These are phyloP conservation scores for Talaromyces stipitatus DNA, from an alignment of 495 filamentous ascomycete genomes.

Conservation along the genomic window DNA sequence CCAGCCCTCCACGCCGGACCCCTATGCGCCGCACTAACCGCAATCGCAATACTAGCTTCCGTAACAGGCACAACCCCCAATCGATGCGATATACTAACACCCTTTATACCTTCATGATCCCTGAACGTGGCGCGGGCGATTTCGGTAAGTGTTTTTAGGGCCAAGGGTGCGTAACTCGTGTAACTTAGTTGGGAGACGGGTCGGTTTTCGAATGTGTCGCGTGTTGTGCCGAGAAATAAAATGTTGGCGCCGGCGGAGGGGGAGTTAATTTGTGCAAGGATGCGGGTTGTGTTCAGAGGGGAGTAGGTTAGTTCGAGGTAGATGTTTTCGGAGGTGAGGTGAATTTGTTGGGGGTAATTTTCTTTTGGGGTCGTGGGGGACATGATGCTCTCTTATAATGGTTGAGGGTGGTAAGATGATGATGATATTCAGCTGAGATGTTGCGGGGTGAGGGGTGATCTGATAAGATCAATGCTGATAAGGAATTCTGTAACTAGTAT, in stretches of 20 bases:
- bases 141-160: conserved; percentile 62
- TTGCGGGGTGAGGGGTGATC: neutral
- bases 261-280: conserved; percentile 62
- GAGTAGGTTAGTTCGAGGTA: conserved; percentile 49
- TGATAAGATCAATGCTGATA: neutral
- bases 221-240: conserved; percentile 81
- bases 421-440: neutral
- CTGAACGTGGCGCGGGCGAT: conserved; percentile 46
- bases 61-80: conserved; percentile 77
- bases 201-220: conserved; percentile 70
- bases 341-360: conserved; percentile 33
- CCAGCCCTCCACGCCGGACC: conserved; percentile 81
- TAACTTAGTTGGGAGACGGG: conserved; percentile 74
- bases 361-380: conserved; percentile 17
- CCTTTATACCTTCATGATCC: conserved; percentile 52
- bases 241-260: conserved; percentile 83
- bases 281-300: conserved; percentile 48
- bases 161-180: conserved; percentile 69
- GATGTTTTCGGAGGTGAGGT: conserved; percentile 24
- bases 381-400: neutral
- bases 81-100: conserved; percentile 77
- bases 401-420: neutral
- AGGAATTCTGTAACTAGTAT: neutral
- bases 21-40: conserved; percentile 80
- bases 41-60: conserved; percentile 89